Percentiles rank a stretch among this genome's conserved stretches.
phyloP scores from a whole-genome alignment of 768 basidiomycete genomes.

The Pluteus cervinus region DNA sequence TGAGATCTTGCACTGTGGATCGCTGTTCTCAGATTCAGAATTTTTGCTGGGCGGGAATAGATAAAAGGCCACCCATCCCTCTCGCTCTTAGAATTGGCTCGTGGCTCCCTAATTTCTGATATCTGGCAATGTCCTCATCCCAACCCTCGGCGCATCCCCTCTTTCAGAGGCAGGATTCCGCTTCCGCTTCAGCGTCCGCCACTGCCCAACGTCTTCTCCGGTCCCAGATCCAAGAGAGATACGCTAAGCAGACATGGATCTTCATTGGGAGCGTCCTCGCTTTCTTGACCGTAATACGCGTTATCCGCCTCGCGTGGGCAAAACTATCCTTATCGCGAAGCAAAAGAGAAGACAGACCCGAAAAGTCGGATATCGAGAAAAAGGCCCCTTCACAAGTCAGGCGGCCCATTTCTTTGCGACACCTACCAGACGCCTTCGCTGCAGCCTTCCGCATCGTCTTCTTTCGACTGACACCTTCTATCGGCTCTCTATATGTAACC shows the following conservation, averaged over 20 bases:
- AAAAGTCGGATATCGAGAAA: slow-evolving; percentile 17
- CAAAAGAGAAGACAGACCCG: slow-evolving; percentile 4
- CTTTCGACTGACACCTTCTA: slow-evolving; percentile 42
- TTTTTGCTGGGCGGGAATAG: too few species aligned
- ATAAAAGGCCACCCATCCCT: too few species aligned
- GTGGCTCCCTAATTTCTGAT: too few species aligned
- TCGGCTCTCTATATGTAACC: slow-evolving; percentile 29
- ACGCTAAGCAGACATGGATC: too few species aligned
- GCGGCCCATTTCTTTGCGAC: slow-evolving; percentile 11
- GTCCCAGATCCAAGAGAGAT: slow-evolving; percentile 3
- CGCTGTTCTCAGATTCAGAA: too few species aligned
- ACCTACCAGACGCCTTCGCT: slow-evolving; percentile 29
- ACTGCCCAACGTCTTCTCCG: slow-evolving; percentile 11
- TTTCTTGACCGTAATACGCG: too few species aligned
- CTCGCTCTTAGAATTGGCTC: too few species aligned
- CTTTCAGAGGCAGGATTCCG: slow-evolving; percentile 30
- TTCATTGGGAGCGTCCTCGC: too few species aligned
- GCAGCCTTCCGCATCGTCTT: slow-evolving; percentile 41
- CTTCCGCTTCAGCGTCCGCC: slow-evolving; percentile 23
- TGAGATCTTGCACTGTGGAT: too few species aligned
- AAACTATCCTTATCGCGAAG: not conserved
- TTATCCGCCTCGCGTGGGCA: too few species aligned
- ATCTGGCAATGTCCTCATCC: too few species aligned
- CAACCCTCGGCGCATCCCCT: slow-evolving; percentile 37
- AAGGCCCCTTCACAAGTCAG: slow-evolving; percentile 1